phyloP scores from a whole-genome alignment of 768 basidiomycete genomes.

The Tylopilus sp. region DNA sequence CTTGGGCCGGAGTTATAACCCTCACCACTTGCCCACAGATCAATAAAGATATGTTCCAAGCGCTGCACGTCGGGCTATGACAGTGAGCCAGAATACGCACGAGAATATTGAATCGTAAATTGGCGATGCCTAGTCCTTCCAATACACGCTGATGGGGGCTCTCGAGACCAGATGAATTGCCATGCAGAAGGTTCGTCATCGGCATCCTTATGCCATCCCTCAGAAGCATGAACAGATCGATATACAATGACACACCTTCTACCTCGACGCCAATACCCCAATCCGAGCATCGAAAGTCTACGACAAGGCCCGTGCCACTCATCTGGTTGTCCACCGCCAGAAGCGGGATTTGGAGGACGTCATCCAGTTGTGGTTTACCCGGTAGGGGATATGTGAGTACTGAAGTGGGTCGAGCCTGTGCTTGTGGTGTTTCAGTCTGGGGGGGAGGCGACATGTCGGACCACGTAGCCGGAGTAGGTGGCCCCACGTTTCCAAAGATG shows the following conservation, averaged over 20 bases:
- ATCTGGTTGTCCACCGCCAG: constrained; percentile 22
- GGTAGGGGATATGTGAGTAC: constrained; percentile 20
- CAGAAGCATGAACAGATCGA: not conserved
- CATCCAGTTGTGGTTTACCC: constrained; percentile 18
- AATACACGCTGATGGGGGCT: constrained; percentile 18
- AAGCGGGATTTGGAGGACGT: constrained; percentile 19
- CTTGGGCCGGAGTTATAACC: no score
- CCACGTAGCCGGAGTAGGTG: not conserved
- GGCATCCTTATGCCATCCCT: constrained; percentile 16
- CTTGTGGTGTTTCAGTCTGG: constrained; percentile 2
- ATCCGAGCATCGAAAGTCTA: constrained; percentile 20
- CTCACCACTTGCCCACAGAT: no score
- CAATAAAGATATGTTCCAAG: no score
- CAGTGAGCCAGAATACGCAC: constrained; percentile 10
- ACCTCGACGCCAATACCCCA: constrained; percentile 22
- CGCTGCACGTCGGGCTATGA: no score
- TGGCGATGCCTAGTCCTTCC: constrained; percentile 16
- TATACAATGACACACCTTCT: constrained; percentile 13
- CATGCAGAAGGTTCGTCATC: constrained; percentile 24
- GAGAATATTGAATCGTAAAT: constrained; percentile 21
- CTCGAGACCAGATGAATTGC: constrained; percentile 20
- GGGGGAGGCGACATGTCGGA: not conserved
- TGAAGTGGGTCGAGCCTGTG: not conserved
- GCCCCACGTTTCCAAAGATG: constrained; percentile 16
- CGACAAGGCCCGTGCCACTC: constrained; percentile 16